Evolutionary conservation across 192 early-diverging fungal species (phyloP).

Genomic region (Radiomyces spectabilis): DNA sequence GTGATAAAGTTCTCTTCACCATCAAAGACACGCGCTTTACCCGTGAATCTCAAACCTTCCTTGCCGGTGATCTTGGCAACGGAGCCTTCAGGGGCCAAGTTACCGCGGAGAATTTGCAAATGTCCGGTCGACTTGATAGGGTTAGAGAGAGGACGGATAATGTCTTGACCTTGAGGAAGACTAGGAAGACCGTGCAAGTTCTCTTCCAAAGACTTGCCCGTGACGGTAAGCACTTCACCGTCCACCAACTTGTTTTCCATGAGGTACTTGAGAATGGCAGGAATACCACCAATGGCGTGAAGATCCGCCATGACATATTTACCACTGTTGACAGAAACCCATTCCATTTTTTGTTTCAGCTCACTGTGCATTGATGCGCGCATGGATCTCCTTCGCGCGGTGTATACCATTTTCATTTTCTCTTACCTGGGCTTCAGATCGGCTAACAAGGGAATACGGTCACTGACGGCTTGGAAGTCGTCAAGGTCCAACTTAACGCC

Average conservation of each 20-base stretch:
- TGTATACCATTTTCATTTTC: background rate
- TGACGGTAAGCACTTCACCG: constrained; percentile 89
- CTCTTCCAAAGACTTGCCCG: constrained; percentile 93
- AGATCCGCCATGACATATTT: constrained; percentile 98
- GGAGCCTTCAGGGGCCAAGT: constrained; percentile 89
- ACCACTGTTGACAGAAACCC: too few relatives aligned
- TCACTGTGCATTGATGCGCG: too few relatives aligned
- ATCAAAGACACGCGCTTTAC: constrained; percentile 88
- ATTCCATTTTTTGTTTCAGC: too few relatives aligned
- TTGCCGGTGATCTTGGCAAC: constrained; percentile 99
- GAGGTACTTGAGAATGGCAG: constrained; percentile 92
- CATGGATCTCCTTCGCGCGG: too few relatives aligned
- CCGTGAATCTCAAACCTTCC: constrained; percentile 85
- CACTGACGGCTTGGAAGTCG: constrained; percentile 89
- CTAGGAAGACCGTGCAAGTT: constrained; percentile 75
- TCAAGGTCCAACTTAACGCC: constrained; percentile 79
- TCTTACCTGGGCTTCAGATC: constrained; percentile 80
- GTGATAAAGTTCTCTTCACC: constrained; percentile 86
- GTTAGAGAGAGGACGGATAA: constrained; percentile 72
- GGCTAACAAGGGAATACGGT: constrained; percentile 87
- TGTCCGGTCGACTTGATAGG: constrained; percentile 96
- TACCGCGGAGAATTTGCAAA: constrained; percentile 89
- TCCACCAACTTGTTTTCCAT: constrained; percentile 75
- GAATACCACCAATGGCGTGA: constrained; percentile 86
- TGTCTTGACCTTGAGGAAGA: constrained; percentile 73